Evolutionary conservation across 1,284 basidiomycete species (phyloP).

Genomic region (Austroboletus niveus): DNA sequence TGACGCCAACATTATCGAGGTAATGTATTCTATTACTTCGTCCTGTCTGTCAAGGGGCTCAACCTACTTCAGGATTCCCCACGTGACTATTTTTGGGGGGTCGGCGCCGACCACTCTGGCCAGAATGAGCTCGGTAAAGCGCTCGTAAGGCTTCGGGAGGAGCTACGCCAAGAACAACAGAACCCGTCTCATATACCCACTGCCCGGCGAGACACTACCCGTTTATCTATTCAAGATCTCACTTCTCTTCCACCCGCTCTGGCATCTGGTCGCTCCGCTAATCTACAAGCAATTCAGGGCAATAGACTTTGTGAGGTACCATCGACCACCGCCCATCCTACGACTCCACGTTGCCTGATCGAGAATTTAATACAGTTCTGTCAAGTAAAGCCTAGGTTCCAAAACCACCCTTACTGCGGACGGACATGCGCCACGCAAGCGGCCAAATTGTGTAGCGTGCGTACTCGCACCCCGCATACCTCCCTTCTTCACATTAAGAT

Average conservation of each 20-base stretch:
- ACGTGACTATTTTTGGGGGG: slow-evolving; percentile 69
- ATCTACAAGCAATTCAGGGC: slow-evolving; percentile 7
- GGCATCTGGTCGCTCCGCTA: not conserved
- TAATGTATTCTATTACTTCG: slow-evolving; percentile 19
- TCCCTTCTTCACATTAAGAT: slow-evolving; percentile 2
- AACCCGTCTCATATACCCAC: slow-evolving; percentile 27
- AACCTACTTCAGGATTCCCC: slow-evolving; percentile 49
- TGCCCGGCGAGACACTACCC: slow-evolving; percentile 28
- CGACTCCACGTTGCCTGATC: slow-evolving; percentile 2
- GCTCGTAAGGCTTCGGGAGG: slow-evolving; percentile 53
- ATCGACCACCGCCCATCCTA: not conserved
- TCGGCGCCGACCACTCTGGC: slow-evolving; percentile 57
- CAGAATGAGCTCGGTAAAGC: slow-evolving; percentile 73
- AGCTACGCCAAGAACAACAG: slow-evolving; percentile 38
- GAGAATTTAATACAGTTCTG: slow-evolving; percentile 44
- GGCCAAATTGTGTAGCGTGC: slow-evolving; percentile 28
- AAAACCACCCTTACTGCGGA: slow-evolving; percentile 53
- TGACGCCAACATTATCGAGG: slow-evolving; percentile 61
- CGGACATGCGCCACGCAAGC: slow-evolving; percentile 58
- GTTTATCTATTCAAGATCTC: slow-evolving; percentile 33
- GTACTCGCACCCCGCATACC: slow-evolving; percentile 5
- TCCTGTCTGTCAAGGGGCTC: not conserved
- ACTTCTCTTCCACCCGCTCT: slow-evolving; percentile 17
- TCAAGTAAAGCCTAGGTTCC: slow-evolving; percentile 52
- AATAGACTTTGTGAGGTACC: slow-evolving; percentile 34